A percentile compares a stretch with the other conserved stretches of the same genome.
These are phyloP conservation scores for Fusarium duplospermum DNA, from an alignment of 2,329 filamentous ascomycete genomes.

Conservation along the genomic window DNA sequence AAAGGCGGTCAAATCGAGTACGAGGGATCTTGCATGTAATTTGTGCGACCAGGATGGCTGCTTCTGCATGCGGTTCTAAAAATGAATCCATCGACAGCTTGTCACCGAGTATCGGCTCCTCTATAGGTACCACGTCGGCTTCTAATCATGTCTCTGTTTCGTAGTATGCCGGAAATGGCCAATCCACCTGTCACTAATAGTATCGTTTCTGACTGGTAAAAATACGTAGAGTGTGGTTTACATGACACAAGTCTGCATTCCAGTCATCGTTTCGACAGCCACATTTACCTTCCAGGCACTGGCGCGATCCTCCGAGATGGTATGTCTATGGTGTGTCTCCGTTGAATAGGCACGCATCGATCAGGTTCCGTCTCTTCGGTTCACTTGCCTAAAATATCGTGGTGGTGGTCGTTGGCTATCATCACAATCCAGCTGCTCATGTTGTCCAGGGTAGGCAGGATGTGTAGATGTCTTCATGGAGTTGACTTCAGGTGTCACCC, in stretches of 20 bases:
- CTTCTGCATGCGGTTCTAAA: slow-evolving; percentile 3
- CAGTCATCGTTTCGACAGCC: not conserved
- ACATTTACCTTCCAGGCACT: not conserved
- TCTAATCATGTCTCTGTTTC: not conserved
- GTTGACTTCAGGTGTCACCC: not conserved
- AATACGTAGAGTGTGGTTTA: not conserved
- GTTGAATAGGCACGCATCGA: not conserved
- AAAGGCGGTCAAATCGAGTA: not conserved
- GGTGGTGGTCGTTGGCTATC: not conserved
- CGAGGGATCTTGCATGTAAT: slow-evolving; percentile 11
- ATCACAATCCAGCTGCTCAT: not conserved
- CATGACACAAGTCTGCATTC: slow-evolving; percentile 10
- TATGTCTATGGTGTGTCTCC: not conserved
- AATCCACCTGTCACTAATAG: not conserved
- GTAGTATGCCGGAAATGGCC: not conserved
- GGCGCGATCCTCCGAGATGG: not conserved
- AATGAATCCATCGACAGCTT: not conserved
- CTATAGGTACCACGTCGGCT: not conserved
- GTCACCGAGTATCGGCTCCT: not conserved
- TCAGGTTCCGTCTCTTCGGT: not conserved
- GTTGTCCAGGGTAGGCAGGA: not conserved
- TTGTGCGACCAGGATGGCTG: not conserved
- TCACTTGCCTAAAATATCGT: not conserved
- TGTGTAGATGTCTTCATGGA: not conserved
- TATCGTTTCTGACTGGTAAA: not conserved